These are phyloP conservation scores for Sporothrix mexicana DNA, from an alignment of 2,329 filamentous ascomycete species.

Conservation along the genomic window DNA sequence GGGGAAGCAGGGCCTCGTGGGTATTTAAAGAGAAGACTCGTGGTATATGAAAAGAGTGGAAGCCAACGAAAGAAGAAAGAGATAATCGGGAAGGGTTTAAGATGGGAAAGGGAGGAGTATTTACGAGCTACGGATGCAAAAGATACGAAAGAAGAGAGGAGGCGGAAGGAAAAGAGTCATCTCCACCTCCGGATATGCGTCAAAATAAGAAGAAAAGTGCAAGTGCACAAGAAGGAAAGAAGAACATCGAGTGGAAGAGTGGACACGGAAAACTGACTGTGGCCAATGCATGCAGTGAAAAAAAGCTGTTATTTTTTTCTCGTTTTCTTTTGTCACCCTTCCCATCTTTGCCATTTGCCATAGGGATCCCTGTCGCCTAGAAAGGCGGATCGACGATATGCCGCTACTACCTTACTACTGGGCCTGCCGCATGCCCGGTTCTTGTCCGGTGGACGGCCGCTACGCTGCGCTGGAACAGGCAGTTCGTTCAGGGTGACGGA, in stretches of 20 bases:
- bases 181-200: background rate
- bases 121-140: background rate
- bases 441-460: conserved; percentile 30
- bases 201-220: background rate
- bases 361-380: background rate
- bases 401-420: background rate
- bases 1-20: background rate
- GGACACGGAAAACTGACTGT: background rate
- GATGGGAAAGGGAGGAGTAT: background rate
- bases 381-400: conserved; percentile 24
- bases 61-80: background rate
- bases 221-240: background rate
- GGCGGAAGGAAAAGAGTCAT: background rate
- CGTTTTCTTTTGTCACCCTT: background rate
- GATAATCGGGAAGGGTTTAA: background rate
- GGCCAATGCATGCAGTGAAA: background rate
- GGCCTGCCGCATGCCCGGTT: conserved; percentile 30
- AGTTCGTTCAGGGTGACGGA: background rate
- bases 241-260: background rate
- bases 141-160: background rate
- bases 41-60: background rate
- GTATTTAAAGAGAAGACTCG: background rate
- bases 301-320: background rate
- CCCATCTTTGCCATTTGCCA: background rate
- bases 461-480: conserved; percentile 10